Percentiles rank a stretch among this genome's conserved stretches.
These are phyloP conservation scores for Medicago lupulina DNA, from an alignment of 306 rosid species.

Conservation along the genomic window DNA sequence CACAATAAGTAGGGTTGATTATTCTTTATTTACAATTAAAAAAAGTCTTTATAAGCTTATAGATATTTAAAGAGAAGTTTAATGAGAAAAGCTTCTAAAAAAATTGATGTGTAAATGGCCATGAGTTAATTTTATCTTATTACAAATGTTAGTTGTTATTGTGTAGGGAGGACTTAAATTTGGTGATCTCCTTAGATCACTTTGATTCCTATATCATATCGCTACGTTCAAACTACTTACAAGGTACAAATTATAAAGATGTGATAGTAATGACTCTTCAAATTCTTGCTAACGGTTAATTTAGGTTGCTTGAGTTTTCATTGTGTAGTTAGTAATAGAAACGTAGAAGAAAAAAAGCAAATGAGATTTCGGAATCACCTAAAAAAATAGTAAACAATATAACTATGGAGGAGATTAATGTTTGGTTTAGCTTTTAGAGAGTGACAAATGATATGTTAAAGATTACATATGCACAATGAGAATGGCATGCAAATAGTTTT, in stretches of 20 bases:
- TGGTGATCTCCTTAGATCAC: neutral
- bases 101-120: neutral
- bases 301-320: neutral
- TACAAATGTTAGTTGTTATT: neutral
- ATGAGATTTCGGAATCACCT: neutral
- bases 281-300: neutral
- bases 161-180: too few relatives aligned
- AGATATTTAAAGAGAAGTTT: too few relatives aligned
- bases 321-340: neutral
- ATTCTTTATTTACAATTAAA: too few relatives aligned
- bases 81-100: too few relatives aligned
- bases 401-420: neutral
- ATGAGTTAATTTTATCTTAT: neutral
- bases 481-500: neutral
- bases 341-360: neutral
- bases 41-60: too few relatives aligned
- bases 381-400: neutral
- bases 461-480: neutral
- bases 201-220: neutral
- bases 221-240: neutral
- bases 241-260: neutral
- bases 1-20: too few relatives aligned
- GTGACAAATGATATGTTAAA: neutral
- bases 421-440: neutral
- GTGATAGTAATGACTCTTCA: neutral